A percentile compares a stretch with the other conserved stretches of the same genome.
phyloP scores from a whole-genome alignment of 768 basidiomycete genomes.

The Lentinula sp. region DNA sequence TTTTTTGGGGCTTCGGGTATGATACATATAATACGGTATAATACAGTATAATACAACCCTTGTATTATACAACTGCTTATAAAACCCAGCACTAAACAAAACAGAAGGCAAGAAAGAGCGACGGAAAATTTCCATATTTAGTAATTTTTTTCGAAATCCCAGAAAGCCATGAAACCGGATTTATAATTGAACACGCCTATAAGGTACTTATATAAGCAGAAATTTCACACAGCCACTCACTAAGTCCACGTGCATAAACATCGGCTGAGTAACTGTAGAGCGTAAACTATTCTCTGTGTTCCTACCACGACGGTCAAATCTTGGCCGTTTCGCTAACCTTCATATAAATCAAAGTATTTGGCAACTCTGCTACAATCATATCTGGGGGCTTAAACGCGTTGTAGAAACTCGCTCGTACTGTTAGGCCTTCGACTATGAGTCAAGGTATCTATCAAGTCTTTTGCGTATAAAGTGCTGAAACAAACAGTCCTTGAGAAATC shows the following conservation, averaged over 20 bases:
- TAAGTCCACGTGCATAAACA: neutral
- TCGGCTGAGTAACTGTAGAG: neutral
- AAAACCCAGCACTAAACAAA: too few relatives aligned
- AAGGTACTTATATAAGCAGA: neutral
- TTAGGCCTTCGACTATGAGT: conserved; percentile 30
- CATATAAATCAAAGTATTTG: neutral
- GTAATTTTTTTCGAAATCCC: too few relatives aligned
- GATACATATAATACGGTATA: too few relatives aligned
- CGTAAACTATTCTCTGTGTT: neutral
- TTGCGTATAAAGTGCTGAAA: neutral
- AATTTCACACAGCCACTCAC: neutral
- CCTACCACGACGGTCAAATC: neutral
- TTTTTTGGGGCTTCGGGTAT: too few relatives aligned
- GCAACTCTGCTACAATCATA: neutral
- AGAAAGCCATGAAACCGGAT: too few relatives aligned
- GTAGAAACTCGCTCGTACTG: neutral
- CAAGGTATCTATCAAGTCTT: conserved; percentile 38
- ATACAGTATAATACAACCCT: too few relatives aligned
- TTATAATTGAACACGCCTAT: too few relatives aligned
- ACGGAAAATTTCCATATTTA: too few relatives aligned
- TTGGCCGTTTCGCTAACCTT: neutral
- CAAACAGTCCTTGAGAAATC: conserved; percentile 2
- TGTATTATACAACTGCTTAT: too few relatives aligned
- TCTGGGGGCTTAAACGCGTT: neutral
- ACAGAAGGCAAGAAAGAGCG: too few relatives aligned